A percentile compares a stretch with the other conserved stretches of the same genome.
phyloP scores from a whole-genome alignment of 106 monocot species.

The Agapanthus africanus region DNA sequence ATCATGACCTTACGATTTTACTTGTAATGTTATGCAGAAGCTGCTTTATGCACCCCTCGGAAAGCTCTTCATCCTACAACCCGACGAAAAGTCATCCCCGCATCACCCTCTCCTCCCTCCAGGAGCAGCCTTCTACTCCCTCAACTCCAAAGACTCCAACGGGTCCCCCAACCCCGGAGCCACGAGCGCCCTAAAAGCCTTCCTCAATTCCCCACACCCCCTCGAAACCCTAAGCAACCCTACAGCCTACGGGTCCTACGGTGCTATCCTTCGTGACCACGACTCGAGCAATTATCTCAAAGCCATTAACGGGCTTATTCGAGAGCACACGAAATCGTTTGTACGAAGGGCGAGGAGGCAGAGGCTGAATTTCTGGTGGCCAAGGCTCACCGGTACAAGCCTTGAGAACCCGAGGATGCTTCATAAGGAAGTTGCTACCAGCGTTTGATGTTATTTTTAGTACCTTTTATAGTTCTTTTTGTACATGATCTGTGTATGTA shows the following conservation, averaged over 20 bases:
- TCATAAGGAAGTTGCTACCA: not conserved
- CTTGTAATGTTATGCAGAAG: conserved; percentile 33
- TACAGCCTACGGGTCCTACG: conserved; percentile 72
- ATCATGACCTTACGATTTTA: no score
- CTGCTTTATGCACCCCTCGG: conserved; percentile 71
- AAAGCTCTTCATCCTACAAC: conserved; percentile 60
- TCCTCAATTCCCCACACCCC: conserved; percentile 80
- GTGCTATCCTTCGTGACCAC: conserved; percentile 84
- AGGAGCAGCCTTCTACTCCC: conserved; percentile 47
- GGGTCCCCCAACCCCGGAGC: not conserved
- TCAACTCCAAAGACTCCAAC: conserved; percentile 9
- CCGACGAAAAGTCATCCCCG: conserved; percentile 53
- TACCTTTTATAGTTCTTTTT: not conserved
- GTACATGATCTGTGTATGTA: not conserved
- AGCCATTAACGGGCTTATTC: conserved; percentile 45
- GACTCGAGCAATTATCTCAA: conserved; percentile 71
- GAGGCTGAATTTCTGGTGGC: conserved; percentile 2
- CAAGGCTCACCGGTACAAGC: not conserved
- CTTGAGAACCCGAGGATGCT: not conserved
- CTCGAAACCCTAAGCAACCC: conserved; percentile 68
- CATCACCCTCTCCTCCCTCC: conserved; percentile 59
- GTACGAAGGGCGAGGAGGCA: conserved; percentile 7
- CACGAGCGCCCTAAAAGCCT: conserved; percentile 32
- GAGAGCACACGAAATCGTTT: conserved; percentile 9
- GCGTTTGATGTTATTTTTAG: not conserved